A percentile compares a stretch with the other conserved stretches of the same genome.
These are phyloP conservation scores for Ogataea naganishii DNA, from an alignment of 805 yeast genomes.

Conservation along the genomic window DNA sequence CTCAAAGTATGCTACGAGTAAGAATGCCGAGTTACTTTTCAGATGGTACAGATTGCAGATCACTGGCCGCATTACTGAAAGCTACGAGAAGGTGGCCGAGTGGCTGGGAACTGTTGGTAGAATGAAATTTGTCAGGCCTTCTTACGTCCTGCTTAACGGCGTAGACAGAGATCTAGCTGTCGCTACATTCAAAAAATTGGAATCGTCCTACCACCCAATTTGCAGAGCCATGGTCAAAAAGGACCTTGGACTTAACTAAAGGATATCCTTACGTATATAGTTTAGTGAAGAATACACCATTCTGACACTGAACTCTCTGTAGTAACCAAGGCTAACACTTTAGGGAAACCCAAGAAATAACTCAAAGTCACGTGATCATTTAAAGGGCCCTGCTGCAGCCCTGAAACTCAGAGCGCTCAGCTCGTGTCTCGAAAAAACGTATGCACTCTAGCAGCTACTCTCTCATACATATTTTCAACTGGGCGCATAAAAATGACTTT, in stretches of 20 bases:
- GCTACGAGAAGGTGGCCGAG: slow-evolving; percentile 50
- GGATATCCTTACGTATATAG: no score
- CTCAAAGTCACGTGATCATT: no score
- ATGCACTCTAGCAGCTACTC: no score
- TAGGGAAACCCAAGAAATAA: no score
- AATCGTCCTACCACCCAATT: slow-evolving; percentile 71
- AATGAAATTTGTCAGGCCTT: slow-evolving; percentile 91
- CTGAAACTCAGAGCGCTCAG: no score
- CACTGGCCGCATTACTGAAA: slow-evolving; percentile 35
- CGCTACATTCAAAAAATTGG: slow-evolving; percentile 50
- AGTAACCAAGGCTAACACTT: no score
- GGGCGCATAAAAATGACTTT: no score
- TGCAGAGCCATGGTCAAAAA: slow-evolving; percentile 77
- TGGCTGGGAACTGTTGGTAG: slow-evolving; percentile 92
- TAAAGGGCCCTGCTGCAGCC: no score
- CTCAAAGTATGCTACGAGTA: slow-evolving; percentile 39
- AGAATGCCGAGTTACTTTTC: slow-evolving; percentile 75
- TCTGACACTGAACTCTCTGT: no score
- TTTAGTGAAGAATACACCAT: no score
- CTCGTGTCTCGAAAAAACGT: no score
- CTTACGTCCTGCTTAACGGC: slow-evolving; percentile 53
- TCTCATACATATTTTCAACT: no score
- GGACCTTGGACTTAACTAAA: slow-evolving; percentile 48
- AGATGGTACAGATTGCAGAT: slow-evolving; percentile 69
- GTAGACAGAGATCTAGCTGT: slow-evolving; percentile 64